A percentile compares a stretch with the other conserved stretches of the same genome.
These are phyloP conservation scores for Colletotrichum tabaci DNA, from an alignment of 2,329 filamentous ascomycete species.

Conservation along the genomic window DNA sequence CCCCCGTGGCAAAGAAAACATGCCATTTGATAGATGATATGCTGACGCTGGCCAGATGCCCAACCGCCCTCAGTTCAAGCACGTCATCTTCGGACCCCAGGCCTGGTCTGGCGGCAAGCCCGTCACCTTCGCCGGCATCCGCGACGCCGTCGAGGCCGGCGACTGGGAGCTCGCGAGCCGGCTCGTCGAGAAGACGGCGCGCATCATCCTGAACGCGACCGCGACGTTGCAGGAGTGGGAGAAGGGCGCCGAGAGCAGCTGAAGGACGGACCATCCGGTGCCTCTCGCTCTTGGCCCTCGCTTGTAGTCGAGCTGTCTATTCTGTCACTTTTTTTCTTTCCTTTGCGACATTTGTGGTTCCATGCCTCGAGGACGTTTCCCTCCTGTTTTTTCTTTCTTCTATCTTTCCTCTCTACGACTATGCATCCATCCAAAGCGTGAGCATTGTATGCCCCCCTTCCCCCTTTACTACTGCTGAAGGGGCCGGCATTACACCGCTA, in stretches of 20 bases:
- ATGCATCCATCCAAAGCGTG: background rate
- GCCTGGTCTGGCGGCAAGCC: constrained; percentile 78
- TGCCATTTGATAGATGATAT: constrained; percentile 19
- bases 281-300: background rate
- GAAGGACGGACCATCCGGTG: background rate
- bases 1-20: background rate
- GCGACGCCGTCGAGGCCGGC: constrained; percentile 81
- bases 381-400: background rate
- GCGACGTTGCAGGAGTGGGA: constrained; percentile 47
- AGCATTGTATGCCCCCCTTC: background rate
- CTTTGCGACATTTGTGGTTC: background rate
- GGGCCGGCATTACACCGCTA: background rate
- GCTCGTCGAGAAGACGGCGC: constrained; percentile 80
- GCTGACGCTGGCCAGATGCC: constrained; percentile 71
- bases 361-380: background rate
- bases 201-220: constrained; percentile 75
- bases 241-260: constrained; percentile 17
- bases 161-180: constrained; percentile 79
- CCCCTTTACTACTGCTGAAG: background rate
- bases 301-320: background rate
- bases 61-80: constrained; percentile 93
- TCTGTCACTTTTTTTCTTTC: background rate
- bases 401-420: background rate
- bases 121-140: constrained; percentile 76
- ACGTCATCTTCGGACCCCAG: constrained; percentile 89